Percentiles rank a stretch among this genome's conserved stretches.
phyloP scores from a whole-genome alignment of 2,329 filamentous ascomycete species.

The Xenoacremonium recifei region DNA sequence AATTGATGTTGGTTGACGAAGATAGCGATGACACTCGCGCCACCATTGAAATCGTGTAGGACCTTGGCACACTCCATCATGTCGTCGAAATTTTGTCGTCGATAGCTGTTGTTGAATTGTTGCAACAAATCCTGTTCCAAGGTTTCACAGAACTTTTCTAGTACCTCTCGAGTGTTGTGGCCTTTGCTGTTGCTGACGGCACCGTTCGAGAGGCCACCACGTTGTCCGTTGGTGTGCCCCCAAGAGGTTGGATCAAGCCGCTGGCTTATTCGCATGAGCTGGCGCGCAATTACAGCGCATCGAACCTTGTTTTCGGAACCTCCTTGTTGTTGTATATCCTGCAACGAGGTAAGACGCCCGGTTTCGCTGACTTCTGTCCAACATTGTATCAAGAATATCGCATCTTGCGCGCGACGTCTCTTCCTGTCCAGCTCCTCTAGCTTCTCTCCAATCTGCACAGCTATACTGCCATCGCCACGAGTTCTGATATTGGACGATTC shows the following conservation, averaged over 20 bases:
- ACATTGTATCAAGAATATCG: conserved; percentile 92
- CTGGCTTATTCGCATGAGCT: conserved; percentile 91
- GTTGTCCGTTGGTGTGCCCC: conserved; percentile 58
- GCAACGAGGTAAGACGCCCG: conserved; percentile 80
- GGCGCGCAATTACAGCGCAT: conserved; percentile 89
- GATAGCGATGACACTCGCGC: conserved; percentile 88
- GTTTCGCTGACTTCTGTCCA: conserved; percentile 94
- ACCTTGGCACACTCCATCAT: conserved; percentile 98
- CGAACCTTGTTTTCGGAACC: conserved; percentile 90
- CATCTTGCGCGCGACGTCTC: conserved; percentile 83
- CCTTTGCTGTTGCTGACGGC: conserved; percentile 36
- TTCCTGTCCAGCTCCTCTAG: conserved; percentile 94
- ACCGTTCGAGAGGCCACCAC: conserved; percentile 51
- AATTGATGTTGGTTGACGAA: conserved; percentile 99
- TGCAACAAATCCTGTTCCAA: conserved; percentile 92
- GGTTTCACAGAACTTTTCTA: conserved; percentile 96
- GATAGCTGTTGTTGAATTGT: conserved; percentile 97
- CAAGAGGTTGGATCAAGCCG: conserved; percentile 78
- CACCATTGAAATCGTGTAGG: conserved; percentile 92
- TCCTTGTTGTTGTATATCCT: conserved; percentile 82
- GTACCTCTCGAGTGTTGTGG: conserved; percentile 77
- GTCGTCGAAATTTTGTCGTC: conserved; percentile 91
- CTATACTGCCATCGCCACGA: conserved; percentile 76
- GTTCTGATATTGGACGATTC: conserved; percentile 33
- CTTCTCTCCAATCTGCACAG: conserved; percentile 90